Base-by-base conservation (phyloP, 2,329 filamentous ascomycete species). In the Fusarium sp. region DNA sequence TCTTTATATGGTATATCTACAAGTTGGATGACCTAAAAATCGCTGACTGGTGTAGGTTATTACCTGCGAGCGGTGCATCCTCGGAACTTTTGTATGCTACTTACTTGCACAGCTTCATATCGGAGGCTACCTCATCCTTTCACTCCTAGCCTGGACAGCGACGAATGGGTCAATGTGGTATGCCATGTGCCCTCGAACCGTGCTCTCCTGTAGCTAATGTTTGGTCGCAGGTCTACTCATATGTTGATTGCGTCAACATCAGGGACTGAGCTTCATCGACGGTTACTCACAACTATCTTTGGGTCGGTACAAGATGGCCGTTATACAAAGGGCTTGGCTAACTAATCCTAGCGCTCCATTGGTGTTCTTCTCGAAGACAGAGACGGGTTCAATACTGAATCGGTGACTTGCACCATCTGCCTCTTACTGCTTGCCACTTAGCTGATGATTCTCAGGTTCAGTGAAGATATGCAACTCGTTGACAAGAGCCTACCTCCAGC, bases 141-240 rank as follows among this genome's bases (percentile, higher is more conserved):
- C 55, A 15, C 31, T 58, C 0, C 1, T 58, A 2, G 55, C 55
- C 4, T 58, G 55, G 55, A 1, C 9, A 6, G 10, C 55, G 3
- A 58, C 55, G 3, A 58, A 58, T 28, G 55, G 55, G 3, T 58
- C 55, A 3, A 58, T 58, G 55, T 58, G 55, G 54, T 56, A 24
- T 11, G 53, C 7, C 24, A 26, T 31, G 15, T 8, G 22, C 7
- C 16, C 13, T 3, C 22, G 2, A 9, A 10, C 7, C 3, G 10
- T 18, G 7, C 7, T 6, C 4, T 13, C 24, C 16, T 5, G 1
- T 6, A 3, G 4, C 35, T 22, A 28, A 38, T 5, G 45, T 7
- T 13, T 1, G 6, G 1, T 31, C 5, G 1, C 1, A 47, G 44
- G 44, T 47, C 44, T 9, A 48, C 55, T 5, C 55, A 48, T 30